Base-by-base conservation (phyloP, 352 stramenopile genomes). In the Saprolegnia parasitica region DNA sequence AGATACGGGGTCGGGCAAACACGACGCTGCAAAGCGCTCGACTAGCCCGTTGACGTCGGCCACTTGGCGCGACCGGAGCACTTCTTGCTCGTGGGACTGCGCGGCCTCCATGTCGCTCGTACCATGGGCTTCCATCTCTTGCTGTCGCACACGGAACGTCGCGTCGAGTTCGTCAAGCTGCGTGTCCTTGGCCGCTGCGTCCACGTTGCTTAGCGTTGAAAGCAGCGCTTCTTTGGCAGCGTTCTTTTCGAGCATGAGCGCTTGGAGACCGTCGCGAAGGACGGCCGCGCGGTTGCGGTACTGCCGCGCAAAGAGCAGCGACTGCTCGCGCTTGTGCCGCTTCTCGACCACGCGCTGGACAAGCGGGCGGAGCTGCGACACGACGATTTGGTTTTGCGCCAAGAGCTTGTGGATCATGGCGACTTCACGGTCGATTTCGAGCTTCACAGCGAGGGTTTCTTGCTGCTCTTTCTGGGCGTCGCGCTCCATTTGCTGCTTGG, bases 401-500 rank as follows among this genome's bases (percentile, higher is more conserved):
- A 93, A 81, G 9, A 93, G 71, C 35, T 87, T 77, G 46, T 87
- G 79, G n/a, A 91, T 73, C 13, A 81, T 79, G 20, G 65, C 65
- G 2, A 88, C 52, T 40, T 91, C 83, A 5, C 55, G 42, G 15
- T 66, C 65, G 4, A 86, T 58, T 45, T 91, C 83, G 6, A 62
- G 52, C 32, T 66, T 72, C 23, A 20, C 39, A 8, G 56, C 52
- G 46, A 65, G 55, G 16, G 58, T 50, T 45, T 72, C 65, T 55
- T 72, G 65, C 26, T 72, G 29, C 2, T 42, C 45, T 47, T 72
- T 65, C 37, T 72, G 65, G 3, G 63, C 47, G 1, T 58, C 50
- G 5, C 52, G 55, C 42, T 72, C 65, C 2, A 40, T 15, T 13
- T 46, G 16, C 21, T 72, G 65, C 39, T 72, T 65, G 18, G 65